phyloP scores from a whole-genome alignment of 2,329 filamentous ascomycete species.

The Chrysoporthe deuterocubensis region DNA sequence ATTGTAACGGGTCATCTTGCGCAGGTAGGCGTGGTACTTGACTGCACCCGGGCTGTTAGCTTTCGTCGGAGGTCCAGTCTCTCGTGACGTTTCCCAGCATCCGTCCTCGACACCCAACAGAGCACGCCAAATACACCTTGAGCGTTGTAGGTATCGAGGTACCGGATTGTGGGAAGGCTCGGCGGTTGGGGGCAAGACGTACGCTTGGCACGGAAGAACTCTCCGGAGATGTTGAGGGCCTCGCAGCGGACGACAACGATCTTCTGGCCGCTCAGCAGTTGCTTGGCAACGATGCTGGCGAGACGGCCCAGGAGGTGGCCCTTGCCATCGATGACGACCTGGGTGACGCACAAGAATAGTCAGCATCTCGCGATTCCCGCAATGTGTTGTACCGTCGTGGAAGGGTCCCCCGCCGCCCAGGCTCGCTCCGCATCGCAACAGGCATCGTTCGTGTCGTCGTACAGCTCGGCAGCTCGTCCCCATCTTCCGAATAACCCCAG shows the following conservation, averaged over 20 bases:
- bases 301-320: slow-evolving; percentile 99
- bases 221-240: slow-evolving; percentile 99
- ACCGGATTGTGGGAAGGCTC: slow-evolving; percentile 1
- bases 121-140: not conserved
- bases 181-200: slow-evolving; percentile 59
- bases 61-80: not conserved
- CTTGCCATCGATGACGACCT: slow-evolving; percentile 99
- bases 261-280: slow-evolving; percentile 98
- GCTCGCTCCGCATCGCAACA: not conserved
- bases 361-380: slow-evolving; percentile 15
- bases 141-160: not conserved
- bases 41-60: slow-evolving; percentile 69
- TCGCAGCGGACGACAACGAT: slow-evolving; percentile 99
- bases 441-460: not conserved
- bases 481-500: not conserved
- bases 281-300: slow-evolving; percentile 97
- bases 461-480: not conserved
- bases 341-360: slow-evolving; percentile 27
- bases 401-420: slow-evolving; percentile 8
- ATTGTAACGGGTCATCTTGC: slow-evolving; percentile 99
- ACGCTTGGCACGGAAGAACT: slow-evolving; percentile 99
- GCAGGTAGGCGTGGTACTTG: slow-evolving; percentile 99
- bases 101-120: not conserved
- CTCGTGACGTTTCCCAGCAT: not conserved
- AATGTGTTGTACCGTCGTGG: slow-evolving; percentile 13